A percentile compares a stretch with the other conserved stretches of the same genome.
Conservation (phyloP, 1,284 basidiomycete species). For the Leccinum fuscescens region DNA sequence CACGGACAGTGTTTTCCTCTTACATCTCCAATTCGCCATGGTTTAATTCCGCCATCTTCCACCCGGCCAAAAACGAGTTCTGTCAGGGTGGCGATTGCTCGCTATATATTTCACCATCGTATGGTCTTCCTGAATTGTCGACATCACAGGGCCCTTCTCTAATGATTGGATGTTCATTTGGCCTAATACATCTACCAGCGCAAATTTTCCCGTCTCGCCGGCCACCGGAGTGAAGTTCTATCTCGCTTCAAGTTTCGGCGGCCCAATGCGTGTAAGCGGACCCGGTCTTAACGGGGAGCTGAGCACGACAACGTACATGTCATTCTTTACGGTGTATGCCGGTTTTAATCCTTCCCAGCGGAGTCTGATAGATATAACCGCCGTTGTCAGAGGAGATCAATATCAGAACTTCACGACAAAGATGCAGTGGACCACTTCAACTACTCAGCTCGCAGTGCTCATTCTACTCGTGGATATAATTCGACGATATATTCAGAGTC, state of each 20-base stretch:
- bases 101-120: too few species aligned
- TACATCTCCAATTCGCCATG: too few species aligned
- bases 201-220: neutral
- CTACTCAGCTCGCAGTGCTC: neutral
- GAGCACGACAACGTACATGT: neutral
- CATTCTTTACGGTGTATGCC: neutral
- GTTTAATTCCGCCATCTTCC: too few species aligned
- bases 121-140: too few species aligned
- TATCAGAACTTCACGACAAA: neutral
- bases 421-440: neutral
- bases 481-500: neutral
- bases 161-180: neutral
- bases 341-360: neutral
- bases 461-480: neutral
- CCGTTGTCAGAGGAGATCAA: neutral
- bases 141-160: too few species aligned
- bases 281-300: neutral
- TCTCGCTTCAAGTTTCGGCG: neutral
- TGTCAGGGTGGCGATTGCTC: too few species aligned
- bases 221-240: neutral
- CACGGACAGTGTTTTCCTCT: neutral
- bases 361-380: neutral
- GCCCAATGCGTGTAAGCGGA: neutral
- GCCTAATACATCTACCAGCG: neutral
- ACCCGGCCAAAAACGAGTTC: too few species aligned